Conservation (phyloP, 2,329 filamentous ascomycete genomes). For the Paracoccidioides brasiliensis region DNA sequence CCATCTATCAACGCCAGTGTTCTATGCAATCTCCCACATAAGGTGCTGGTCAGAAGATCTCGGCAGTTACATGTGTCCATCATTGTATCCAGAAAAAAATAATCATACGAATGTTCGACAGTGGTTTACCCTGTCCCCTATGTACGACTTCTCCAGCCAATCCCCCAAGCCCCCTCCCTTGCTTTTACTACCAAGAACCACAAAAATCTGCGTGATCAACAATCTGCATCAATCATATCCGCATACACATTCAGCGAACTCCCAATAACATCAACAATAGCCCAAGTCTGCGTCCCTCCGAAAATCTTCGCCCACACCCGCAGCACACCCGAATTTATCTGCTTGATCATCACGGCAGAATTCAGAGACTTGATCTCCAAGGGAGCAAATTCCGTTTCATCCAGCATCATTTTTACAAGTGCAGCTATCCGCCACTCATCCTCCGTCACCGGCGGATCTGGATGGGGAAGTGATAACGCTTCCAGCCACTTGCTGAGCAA, state of each 20-base stretch:
- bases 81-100: no score
- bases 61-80: not conserved
- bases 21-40: no score
- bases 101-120: no score
- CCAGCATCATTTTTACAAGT: conserved; percentile 31
- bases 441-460: conserved; percentile 23
- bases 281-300: conserved; percentile 30
- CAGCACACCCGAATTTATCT: conserved; percentile 28
- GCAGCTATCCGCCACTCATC: conserved; percentile 27
- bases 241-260: conserved; percentile 28
- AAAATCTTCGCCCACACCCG: conserved; percentile 33
- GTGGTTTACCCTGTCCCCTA: no score
- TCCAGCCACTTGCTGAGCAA: conserved; percentile 30
- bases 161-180: not conserved
- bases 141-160: not conserved
- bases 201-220: not conserved
- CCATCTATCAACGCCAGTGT: no score
- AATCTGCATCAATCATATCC: conserved; percentile 24
- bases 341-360: conserved; percentile 21
- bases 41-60: no score
- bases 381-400: conserved; percentile 10
- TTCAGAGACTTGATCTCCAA: conserved; percentile 1
- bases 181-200: not conserved
- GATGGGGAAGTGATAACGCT: conserved; percentile 19
- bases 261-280: conserved; percentile 31